Base-by-base conservation (phyloP, 1,139 yeast species). In the Kluyveromyces sp. region DNA sequence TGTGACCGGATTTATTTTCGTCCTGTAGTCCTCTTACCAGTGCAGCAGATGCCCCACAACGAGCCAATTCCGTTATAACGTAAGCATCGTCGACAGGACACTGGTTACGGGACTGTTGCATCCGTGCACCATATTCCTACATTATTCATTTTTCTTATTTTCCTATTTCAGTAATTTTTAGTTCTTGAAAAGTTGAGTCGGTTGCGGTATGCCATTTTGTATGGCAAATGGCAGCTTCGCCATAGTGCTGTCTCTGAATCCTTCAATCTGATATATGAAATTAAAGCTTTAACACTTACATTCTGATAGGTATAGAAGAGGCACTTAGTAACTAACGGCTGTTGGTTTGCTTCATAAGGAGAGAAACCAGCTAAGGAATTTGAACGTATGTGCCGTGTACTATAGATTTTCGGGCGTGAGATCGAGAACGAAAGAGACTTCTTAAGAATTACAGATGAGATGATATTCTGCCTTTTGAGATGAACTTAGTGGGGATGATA, bases 281-380 rank as follows among this genome's bases (percentile, higher is more conserved):
- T n/a, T 22, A 22, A 9, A 22, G 26, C 26, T 22, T 6, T 22
- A 22, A 22, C 26, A 22, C 26, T 22, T 22, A 22, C 26, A 6
- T 6, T 22, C 26, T 6, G 26, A 6, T 9, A 9, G 26, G 26
- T 22, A 9, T 22, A 6, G 8, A 22, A 22, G 26, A 22, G 26
- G 26, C 6, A 22, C 8, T 22, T 22, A 6, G 9, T 6, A 22
- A 22, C 12, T 15, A 6, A n/a, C 13, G 12, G 33, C 25, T 35
- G 8, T 8, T 11, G 13, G 15, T 25, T 26, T 19, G n/a, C 11
- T 22, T 37, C 40, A 9, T 33, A 7, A 20, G 26, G 39, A 36
- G 28, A 25, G 36, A 40, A 37, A 42, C 43, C 48, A 45, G 46
- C 48, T 40, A 42, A 44, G 48, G 48, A 42, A 43, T 37, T 39